A percentile compares a stretch with the other conserved stretches of the same genome.
These are phyloP conservation scores for Lumnitzera littorea DNA, from an alignment of 345 rosid genomes.

Conservation along the genomic window DNA sequence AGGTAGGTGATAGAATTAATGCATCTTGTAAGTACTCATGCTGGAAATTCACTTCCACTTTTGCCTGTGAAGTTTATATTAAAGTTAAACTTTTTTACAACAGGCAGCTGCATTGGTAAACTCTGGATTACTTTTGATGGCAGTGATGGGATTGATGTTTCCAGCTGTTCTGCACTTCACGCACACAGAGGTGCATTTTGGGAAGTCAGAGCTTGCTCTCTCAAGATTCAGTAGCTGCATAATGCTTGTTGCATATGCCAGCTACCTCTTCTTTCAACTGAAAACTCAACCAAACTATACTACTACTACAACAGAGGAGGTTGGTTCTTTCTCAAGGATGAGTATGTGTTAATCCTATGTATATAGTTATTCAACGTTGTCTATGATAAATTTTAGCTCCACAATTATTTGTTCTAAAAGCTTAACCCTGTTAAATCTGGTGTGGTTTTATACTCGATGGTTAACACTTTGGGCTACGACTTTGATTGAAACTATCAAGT, in stretches of 20 bases:
- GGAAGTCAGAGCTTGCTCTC: conserved; percentile 47
- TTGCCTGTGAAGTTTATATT: not conserved
- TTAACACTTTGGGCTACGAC: no score
- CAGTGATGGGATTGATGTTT: conserved; percentile 38
- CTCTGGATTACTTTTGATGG: conserved; percentile 42
- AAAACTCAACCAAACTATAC: conserved; percentile 21
- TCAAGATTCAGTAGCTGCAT: conserved; percentile 47
- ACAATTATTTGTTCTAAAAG: no score
- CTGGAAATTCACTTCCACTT: not conserved
- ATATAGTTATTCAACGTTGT: no score
- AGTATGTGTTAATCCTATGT: not conserved
- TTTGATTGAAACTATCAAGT: no score
- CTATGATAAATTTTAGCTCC: no score
- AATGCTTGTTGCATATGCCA: conserved; percentile 46
- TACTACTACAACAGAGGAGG: conserved; percentile 17
- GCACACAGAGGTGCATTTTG: conserved; percentile 33
- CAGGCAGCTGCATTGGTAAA: conserved; percentile 37
- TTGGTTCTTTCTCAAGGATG: conserved; percentile 7
- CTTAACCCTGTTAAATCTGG: no score
- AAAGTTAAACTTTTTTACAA: conserved; percentile 8
- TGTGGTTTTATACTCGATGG: no score
- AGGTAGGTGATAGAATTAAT: conserved; percentile 15
- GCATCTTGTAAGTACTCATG: not conserved
- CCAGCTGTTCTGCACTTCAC: conserved; percentile 52
- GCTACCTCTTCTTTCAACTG: conserved; percentile 39